phyloP scores from a whole-genome alignment of 768 basidiomycete species.

The Collybiopsis luxurians region DNA sequence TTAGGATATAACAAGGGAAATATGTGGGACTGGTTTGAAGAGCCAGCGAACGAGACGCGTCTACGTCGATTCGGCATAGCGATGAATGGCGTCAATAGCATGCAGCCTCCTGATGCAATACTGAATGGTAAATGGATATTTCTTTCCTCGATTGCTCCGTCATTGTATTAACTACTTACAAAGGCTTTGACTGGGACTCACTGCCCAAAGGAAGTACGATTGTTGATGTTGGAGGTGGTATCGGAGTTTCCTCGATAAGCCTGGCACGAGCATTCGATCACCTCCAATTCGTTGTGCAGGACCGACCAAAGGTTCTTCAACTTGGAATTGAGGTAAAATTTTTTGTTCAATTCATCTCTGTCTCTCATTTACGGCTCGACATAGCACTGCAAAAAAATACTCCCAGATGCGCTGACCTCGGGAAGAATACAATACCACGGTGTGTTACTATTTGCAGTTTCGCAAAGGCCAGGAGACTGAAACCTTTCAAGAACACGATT shows the following conservation, averaged over 20 bases:
- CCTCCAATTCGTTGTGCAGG: slow-evolving; percentile 15
- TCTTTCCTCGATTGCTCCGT: not conserved
- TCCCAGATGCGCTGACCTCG: slow-evolving; percentile 7
- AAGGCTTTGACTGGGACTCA: slow-evolving; percentile 18
- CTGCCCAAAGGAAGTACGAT: slow-evolving; percentile 10
- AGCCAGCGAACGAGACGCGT: slow-evolving; percentile 1
- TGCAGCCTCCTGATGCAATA: slow-evolving; percentile 6
- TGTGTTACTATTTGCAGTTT: not conserved
- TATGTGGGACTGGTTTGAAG: slow-evolving; percentile 7
- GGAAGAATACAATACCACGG: slow-evolving; percentile 4
- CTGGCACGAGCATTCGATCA: slow-evolving; percentile 8
- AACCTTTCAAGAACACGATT: slow-evolving; percentile 11
- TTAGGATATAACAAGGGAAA: slow-evolving; percentile 1
- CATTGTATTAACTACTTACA: not conserved
- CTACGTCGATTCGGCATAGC: slow-evolving; percentile 3
- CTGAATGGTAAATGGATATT: not conserved
- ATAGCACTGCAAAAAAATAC: slow-evolving; percentile 1
- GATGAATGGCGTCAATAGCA: slow-evolving; percentile 3
- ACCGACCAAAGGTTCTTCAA: slow-evolving; percentile 14
- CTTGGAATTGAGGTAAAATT: slow-evolving; percentile 3
- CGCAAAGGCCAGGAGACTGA: too few species aligned
- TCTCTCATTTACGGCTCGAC: not conserved
- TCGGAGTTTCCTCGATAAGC: slow-evolving; percentile 12
- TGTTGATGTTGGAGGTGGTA: slow-evolving; percentile 21
- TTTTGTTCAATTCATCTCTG: not conserved